phyloP scores from a whole-genome alignment of 2,329 filamentous ascomycete genomes.

The Furcasterigmium furcatum region DNA sequence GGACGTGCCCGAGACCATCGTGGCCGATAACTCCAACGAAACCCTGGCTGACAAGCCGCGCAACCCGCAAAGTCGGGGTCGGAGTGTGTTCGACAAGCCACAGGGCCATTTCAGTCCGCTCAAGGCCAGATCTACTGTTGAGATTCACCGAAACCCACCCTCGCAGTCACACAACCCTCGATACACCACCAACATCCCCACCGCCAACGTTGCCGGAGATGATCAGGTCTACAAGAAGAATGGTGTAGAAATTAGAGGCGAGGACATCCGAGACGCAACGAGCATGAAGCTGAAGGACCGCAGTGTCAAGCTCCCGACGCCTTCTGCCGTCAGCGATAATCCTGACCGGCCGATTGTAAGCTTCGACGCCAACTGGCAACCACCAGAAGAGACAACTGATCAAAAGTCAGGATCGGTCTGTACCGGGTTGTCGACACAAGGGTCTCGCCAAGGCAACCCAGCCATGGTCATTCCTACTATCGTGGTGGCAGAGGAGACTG shows the following conservation, averaged over 20 bases:
- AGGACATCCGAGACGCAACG: slow-evolving; percentile 87
- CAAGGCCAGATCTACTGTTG: slow-evolving; percentile 35
- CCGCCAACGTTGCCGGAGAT: slow-evolving; percentile 20
- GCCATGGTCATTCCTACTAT: slow-evolving; percentile 49
- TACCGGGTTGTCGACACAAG: slow-evolving; percentile 1
- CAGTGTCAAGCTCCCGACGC: slow-evolving; percentile 82
- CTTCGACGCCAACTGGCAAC: slow-evolving; percentile 83
- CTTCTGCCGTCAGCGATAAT: slow-evolving; percentile 85
- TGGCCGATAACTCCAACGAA: slow-evolving; percentile 7
- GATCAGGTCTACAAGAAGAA: slow-evolving; percentile 62
- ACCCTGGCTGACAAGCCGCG: slow-evolving; percentile 44
- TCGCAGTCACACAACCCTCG: slow-evolving; percentile 77
- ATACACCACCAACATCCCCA: slow-evolving; percentile 67
- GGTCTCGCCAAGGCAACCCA: slow-evolving; percentile 38
- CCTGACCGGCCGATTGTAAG: slow-evolving; percentile 94
- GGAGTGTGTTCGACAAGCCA: slow-evolving; percentile 45
- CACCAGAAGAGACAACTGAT: slow-evolving; percentile 68
- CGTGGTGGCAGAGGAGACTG: slow-evolving; percentile 47
- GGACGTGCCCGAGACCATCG: slow-evolving; percentile 20
- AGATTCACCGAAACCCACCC: slow-evolving; percentile 83
- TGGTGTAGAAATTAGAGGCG: slow-evolving; percentile 76
- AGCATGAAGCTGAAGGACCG: slow-evolving; percentile 85
- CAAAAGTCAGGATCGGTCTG: slow-evolving; percentile 39
- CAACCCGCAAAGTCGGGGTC: slow-evolving; percentile 57
- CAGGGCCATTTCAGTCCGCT: slow-evolving; percentile 32